Base-by-base conservation (phyloP, 257 asterid genomes). In the Solanum sejunctum region DNA sequence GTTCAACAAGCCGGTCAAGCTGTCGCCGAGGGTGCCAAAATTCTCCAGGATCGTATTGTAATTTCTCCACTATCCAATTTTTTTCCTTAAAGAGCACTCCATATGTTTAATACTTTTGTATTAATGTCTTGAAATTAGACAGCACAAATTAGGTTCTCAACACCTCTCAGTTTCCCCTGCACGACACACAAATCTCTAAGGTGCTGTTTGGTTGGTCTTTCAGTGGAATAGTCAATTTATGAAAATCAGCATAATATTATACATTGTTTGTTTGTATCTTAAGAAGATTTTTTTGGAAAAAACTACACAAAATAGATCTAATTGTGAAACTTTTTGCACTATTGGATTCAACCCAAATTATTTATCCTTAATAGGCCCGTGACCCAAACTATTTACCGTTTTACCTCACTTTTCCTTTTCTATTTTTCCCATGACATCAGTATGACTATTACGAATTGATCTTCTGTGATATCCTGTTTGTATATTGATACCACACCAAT, bases 1-100 rank as follows among this genome's bases (percentile, higher is more conserved):
- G 97, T 95, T 85, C 98, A 96, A 39, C 99, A 96, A 47, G 99
- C 99, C 86, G 97, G 98, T 39, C 99, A 97, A 90, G 98, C 98
- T 81, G 98, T 97, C 47, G 94, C 93, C 73, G 98, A 91, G 85
- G 98, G 99, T 80, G 95, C 99, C 88, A 96, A 93, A 84, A 91
- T 96, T 88, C 81, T 97, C 54, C 98, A 97, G 58, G 97, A 97
- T 89, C 98, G 97, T 87, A 92, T 92, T 85, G 99, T 97, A 89
- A 92, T 52, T 64, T 56, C 32, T 75, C 61, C 56, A 11, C 28
- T 39, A 66, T 23, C 51, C 9, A 18, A 18, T n/a, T 83, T 84
- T 49, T 61, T 55, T 13, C 4, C 21, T 23, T 3, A 83, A 47
- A 5, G 17, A 82, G 26, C 36, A 39, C 80, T 12, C 6, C 80